phyloP scores from a whole-genome alignment of 2,329 filamentous ascomycete genomes.

The Nothopassalora personata region DNA sequence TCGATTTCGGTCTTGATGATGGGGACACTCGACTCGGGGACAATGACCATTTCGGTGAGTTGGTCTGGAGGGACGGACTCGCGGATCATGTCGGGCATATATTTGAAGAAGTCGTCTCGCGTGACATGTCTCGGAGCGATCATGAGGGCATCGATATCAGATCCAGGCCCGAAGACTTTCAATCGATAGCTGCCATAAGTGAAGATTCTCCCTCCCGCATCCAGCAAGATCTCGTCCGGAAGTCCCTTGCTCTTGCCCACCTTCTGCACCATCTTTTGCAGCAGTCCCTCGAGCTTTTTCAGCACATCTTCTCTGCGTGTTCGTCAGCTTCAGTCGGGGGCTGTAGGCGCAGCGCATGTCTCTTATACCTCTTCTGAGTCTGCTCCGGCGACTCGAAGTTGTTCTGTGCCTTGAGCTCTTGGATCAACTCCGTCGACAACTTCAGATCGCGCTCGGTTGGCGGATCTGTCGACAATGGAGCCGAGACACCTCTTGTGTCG shows the following conservation, averaged over 20 bases:
- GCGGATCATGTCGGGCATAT: slow-evolving; percentile 75
- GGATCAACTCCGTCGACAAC: slow-evolving; percentile 71
- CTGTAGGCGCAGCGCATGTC: not conserved
- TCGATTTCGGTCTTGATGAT: slow-evolving; percentile 95
- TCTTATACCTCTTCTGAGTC: slow-evolving; percentile 68
- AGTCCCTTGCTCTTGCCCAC: slow-evolving; percentile 71
- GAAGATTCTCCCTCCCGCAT: slow-evolving; percentile 86
- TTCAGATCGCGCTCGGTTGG: slow-evolving; percentile 73
- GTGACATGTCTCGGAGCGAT: slow-evolving; percentile 85
- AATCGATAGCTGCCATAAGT: slow-evolving; percentile 94
- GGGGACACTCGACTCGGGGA: slow-evolving; percentile 87
- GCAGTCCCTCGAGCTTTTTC: slow-evolving; percentile 68
- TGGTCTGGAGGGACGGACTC: slow-evolving; percentile 71
- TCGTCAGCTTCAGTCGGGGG: slow-evolving; percentile 11
- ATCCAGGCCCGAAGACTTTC: slow-evolving; percentile 89
- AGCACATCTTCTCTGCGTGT: slow-evolving; percentile 63
- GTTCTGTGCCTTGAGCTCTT: slow-evolving; percentile 80
- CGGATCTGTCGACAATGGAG: slow-evolving; percentile 67
- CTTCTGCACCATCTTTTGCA: slow-evolving; percentile 78
- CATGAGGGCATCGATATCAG: slow-evolving; percentile 95
- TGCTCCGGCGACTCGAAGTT: slow-evolving; percentile 84
- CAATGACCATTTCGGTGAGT: slow-evolving; percentile 77
- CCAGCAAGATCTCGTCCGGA: slow-evolving; percentile 70
- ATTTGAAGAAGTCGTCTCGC: slow-evolving; percentile 84
- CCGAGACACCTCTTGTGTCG: slow-evolving; percentile 15